These are phyloP conservation scores for Akanthomyces uredinophilus DNA, from an alignment of 2,329 filamentous ascomycete genomes.

Conservation along the genomic window DNA sequence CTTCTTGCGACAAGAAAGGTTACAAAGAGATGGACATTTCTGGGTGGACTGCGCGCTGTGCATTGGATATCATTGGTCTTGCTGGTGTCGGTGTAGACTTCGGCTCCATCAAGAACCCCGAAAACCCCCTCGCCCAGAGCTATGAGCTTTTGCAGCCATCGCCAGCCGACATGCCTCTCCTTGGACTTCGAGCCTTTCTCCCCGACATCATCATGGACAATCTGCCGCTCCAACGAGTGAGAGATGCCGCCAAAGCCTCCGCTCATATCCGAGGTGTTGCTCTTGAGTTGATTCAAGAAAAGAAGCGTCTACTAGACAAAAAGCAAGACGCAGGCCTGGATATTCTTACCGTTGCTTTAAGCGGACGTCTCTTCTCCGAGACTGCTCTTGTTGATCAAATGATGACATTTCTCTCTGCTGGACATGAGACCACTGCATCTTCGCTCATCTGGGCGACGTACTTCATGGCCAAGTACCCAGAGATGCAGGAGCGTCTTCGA, in stretches of 20 bases:
- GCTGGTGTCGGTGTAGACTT: conserved; percentile 31
- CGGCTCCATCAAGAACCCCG: conserved; percentile 27
- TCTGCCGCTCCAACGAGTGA: conserved; percentile 14
- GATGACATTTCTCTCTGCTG: conserved; percentile 37
- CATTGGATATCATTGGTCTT: conserved; percentile 33
- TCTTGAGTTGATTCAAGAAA: conserved; percentile 29
- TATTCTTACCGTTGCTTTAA: conserved; percentile 33
- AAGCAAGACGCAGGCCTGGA: conserved; percentile 28
- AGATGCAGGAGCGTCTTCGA: conserved; percentile 34
- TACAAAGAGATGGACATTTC: conserved; percentile 18
- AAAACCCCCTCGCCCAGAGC: conserved; percentile 32
- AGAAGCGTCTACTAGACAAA: conserved; percentile 19
- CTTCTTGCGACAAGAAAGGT: conserved; percentile 7
- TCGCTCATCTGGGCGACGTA: conserved; percentile 38
- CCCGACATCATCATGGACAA: conserved; percentile 14
- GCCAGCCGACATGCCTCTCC: conserved; percentile 9
- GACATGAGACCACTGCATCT: conserved; percentile 40
- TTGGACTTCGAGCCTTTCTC: conserved; percentile 16
- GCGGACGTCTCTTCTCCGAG: conserved; percentile 30
- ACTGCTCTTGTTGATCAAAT: conserved; percentile 36
- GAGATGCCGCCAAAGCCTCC: conserved; percentile 24
- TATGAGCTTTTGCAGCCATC: conserved; percentile 22
- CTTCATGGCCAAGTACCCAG: conserved; percentile 30
- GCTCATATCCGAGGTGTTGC: conserved; percentile 24
- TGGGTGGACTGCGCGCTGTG: conserved; percentile 22